Evolutionary conservation across 75 land plant genomes (phyloP).

Genomic region (Pinus taeda): DNA sequence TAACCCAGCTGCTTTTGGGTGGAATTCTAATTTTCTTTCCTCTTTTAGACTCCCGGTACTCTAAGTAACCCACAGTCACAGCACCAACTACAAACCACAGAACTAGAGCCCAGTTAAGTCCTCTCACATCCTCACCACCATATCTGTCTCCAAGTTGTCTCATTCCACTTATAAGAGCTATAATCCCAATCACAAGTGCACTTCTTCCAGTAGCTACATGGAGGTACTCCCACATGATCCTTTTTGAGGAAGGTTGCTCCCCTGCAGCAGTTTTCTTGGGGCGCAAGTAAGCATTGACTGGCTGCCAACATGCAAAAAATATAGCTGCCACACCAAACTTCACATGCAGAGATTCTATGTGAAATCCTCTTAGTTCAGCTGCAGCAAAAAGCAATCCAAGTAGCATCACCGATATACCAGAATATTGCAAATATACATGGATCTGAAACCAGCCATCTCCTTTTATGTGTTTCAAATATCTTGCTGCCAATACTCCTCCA

Average conservation of each 20-base stretch:
- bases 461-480: constrained; percentile 90
- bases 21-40: constrained; percentile 27
- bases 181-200: constrained; percentile 65
- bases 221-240: constrained; percentile 60
- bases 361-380: constrained; percentile 87
- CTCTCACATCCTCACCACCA: constrained; percentile 71
- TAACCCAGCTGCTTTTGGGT: constrained; percentile 49
- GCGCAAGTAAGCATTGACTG: constrained; percentile 74
- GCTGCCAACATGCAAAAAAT: constrained; percentile 66
- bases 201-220: constrained; percentile 71
- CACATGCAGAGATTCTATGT: constrained; percentile 62
- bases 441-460: constrained; percentile 92
- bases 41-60: constrained; percentile 48
- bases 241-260: constrained; percentile 35
- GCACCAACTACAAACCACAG: constrained; percentile 65
- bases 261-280: constrained; percentile 68
- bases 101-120: constrained; percentile 76
- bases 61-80: constrained; percentile 56
- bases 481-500: constrained; percentile 88
- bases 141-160: constrained; percentile 74
- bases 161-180: constrained; percentile 79
- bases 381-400: constrained; percentile 95
- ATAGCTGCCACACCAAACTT: constrained; percentile 85
- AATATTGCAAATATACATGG: constrained; percentile 91
- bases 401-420: constrained; percentile 78